Percentiles rank a stretch among this genome's conserved stretches.
phyloP scores from a whole-genome alignment of 495 filamentous ascomycete genomes.

The Choiromyces venosus region DNA sequence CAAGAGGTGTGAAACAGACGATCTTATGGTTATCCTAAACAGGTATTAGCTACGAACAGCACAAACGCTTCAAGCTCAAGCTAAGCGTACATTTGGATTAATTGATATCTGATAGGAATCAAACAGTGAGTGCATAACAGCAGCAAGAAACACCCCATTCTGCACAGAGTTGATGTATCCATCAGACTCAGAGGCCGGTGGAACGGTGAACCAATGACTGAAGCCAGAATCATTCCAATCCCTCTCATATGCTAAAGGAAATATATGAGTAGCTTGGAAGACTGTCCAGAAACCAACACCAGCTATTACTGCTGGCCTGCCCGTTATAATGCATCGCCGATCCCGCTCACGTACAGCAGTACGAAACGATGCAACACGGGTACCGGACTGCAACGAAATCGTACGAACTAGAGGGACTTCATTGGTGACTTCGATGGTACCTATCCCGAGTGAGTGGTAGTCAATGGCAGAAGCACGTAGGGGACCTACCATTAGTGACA shows the following conservation, averaged over 20 bases:
- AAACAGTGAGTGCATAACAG: constrained; percentile 41
- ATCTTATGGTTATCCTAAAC: constrained; percentile 44
- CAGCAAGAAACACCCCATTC: constrained; percentile 43
- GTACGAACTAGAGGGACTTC: constrained; percentile 38
- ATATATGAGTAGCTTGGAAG: constrained; percentile 45
- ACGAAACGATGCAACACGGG: constrained; percentile 25
- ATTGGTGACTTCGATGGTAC: constrained; percentile 34
- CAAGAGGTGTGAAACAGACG: constrained; percentile 37
- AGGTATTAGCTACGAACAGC: constrained; percentile 19
- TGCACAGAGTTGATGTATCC: constrained; percentile 43
- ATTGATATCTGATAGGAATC: constrained; percentile 37
- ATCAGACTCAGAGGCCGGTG: constrained; percentile 1
- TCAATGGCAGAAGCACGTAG: no score
- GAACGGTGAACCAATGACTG: constrained; percentile 42
- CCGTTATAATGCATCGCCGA: constrained; percentile 42
- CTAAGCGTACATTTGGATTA: constrained; percentile 40
- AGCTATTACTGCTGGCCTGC: constrained; percentile 27
- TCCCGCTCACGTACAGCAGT: constrained; percentile 40
- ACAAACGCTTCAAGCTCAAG: constrained; percentile 14
- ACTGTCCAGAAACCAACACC: constrained; percentile 25
- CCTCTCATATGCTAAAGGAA: constrained; percentile 41
- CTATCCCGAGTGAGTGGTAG: no score
- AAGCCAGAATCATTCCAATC: constrained; percentile 38
- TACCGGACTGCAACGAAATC: constrained; percentile 31
- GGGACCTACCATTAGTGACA: no score